Evolutionary conservation across 2,329 filamentous ascomycete species (phyloP).

Genomic region (Aspergillus pseudoterreus): DNA sequence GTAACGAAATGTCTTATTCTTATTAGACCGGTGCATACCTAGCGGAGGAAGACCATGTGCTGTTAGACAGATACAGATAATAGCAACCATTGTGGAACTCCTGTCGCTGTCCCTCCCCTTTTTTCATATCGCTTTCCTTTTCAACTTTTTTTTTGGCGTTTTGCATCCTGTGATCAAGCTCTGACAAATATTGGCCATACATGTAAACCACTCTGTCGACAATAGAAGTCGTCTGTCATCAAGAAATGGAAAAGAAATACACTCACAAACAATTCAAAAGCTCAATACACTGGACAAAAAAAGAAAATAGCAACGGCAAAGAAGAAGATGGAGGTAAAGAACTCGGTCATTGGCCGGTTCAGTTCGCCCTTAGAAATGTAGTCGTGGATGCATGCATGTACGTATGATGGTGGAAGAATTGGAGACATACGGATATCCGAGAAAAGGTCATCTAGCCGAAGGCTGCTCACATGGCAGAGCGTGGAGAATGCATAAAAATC

Average conservation of each 20-base stretch:
- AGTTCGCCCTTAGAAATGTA: not conserved
- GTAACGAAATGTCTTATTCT: not conserved
- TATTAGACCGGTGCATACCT: slow-evolving; percentile 4
- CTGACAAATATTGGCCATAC: slow-evolving; percentile 14
- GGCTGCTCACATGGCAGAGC: slow-evolving; percentile 19
- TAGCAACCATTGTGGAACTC: slow-evolving; percentile 1
- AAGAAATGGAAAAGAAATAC: slow-evolving; percentile 18
- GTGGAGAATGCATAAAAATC: slow-evolving; percentile 33
- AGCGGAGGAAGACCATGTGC: slow-evolving; percentile 17
- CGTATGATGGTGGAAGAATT: not conserved
- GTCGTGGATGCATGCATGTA: not conserved
- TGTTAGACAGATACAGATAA: slow-evolving; percentile 23
- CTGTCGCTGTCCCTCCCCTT: not conserved
- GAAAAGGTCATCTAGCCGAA: not conserved
- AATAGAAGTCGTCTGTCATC: slow-evolving; percentile 12
- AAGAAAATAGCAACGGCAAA: slow-evolving; percentile 1
- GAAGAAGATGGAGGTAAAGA: slow-evolving; percentile 2
- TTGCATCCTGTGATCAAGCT: slow-evolving; percentile 1
- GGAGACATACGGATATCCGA: not conserved
- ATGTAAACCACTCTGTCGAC: slow-evolving; percentile 12
- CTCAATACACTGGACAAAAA: slow-evolving; percentile 9
- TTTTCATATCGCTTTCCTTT: slow-evolving; percentile 2
- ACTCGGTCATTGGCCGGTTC: not conserved
- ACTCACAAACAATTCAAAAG: slow-evolving; percentile 14
- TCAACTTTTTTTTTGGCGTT: not conserved